Conservation (phyloP, 202 grass and related monocot genomes). For the Alloteropsis angusta region DNA sequence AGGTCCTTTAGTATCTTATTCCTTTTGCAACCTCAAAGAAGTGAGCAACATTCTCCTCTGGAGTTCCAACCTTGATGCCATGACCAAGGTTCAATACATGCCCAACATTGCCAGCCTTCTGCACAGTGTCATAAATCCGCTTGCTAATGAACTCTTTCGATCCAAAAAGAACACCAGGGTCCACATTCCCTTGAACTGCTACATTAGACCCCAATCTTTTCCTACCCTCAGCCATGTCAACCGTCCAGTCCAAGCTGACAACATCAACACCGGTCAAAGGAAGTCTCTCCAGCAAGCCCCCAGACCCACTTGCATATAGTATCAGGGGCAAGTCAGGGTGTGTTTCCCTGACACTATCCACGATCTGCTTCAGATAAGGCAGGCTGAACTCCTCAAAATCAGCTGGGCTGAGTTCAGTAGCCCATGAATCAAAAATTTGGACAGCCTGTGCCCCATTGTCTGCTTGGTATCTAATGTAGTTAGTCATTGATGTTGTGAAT, state of each 20-base stretch:
- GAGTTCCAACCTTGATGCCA: slow-evolving; percentile 91
- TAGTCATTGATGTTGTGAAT: slow-evolving; percentile 71
- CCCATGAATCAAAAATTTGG: slow-evolving; percentile 99
- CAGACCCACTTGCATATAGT: slow-evolving; percentile 93
- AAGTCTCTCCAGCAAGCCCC: slow-evolving; percentile 83
- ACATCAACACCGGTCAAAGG: slow-evolving; percentile 80
- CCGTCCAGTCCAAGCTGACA: slow-evolving; percentile 94
- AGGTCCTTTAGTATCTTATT: slow-evolving; percentile 60
- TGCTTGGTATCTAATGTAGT: slow-evolving; percentile 87
- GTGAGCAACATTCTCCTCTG: slow-evolving; percentile 95
- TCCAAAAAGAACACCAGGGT: slow-evolving; percentile 93
- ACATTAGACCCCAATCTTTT: slow-evolving; percentile 72
- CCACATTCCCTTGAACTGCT: slow-evolving; percentile 90
- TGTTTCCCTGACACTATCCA: slow-evolving; percentile 68
- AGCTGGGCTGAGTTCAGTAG: slow-evolving; percentile 88
- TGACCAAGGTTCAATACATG: slow-evolving; percentile 97
- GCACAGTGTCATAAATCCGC: slow-evolving; percentile 71
- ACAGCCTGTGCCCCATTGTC: slow-evolving; percentile 88
- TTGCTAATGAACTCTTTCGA: slow-evolving; percentile 91
- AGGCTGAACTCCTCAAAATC: slow-evolving; percentile 97
- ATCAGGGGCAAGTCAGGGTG: slow-evolving; percentile 90
- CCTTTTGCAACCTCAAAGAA: slow-evolving; percentile 94
- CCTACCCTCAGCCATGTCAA: slow-evolving; percentile 93
- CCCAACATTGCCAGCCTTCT: slow-evolving; percentile 68
- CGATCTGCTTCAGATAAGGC: slow-evolving; percentile 86